A percentile compares a stretch with the other conserved stretches of the same genome.
Conservation (phyloP, 225 moss, liverwort and hornwort species). For the Ulota crispa region DNA sequence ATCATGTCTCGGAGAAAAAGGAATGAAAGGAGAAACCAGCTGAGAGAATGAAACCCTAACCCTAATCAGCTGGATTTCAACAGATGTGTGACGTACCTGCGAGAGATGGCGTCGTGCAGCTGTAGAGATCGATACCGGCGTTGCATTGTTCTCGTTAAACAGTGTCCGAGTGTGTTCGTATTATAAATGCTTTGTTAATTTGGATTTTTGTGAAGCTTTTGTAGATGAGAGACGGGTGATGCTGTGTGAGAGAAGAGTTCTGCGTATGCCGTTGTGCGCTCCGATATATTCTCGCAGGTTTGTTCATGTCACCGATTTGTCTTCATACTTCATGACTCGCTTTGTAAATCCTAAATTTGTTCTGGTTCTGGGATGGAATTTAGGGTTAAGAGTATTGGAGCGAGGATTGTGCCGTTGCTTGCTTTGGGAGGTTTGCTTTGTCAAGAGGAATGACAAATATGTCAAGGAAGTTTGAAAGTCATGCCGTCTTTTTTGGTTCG, state of each 20-base stretch:
- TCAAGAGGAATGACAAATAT: too few species aligned
- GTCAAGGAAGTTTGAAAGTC: neutral
- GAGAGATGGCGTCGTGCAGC: conserved; percentile 37
- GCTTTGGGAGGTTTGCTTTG: neutral
- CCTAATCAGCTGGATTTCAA: neutral
- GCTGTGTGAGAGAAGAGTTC: neutral
- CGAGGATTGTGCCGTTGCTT: neutral
- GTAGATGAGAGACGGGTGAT: neutral
- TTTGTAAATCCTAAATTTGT: neutral
- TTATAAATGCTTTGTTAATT: neutral
- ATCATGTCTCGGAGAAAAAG: too few species aligned
- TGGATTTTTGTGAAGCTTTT: neutral
- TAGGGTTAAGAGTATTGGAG: neutral
- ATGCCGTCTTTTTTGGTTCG: neutral
- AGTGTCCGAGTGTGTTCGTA: neutral
- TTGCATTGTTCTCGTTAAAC: conserved; percentile 26
- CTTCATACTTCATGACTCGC: neutral
- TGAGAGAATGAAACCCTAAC: neutral
- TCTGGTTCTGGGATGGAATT: neutral
- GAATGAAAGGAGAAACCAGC: neutral
- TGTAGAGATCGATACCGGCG: conserved; percentile 38
- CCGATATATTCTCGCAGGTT: neutral
- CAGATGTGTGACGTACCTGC: conserved; percentile 21
- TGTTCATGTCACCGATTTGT: neutral
- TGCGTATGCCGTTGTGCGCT: neutral